A percentile compares a stretch with the other conserved stretches of the same genome.
These are phyloP conservation scores for Trichoderma endophyticum DNA, from an alignment of 2,329 filamentous ascomycete species.

Conservation along the genomic window DNA sequence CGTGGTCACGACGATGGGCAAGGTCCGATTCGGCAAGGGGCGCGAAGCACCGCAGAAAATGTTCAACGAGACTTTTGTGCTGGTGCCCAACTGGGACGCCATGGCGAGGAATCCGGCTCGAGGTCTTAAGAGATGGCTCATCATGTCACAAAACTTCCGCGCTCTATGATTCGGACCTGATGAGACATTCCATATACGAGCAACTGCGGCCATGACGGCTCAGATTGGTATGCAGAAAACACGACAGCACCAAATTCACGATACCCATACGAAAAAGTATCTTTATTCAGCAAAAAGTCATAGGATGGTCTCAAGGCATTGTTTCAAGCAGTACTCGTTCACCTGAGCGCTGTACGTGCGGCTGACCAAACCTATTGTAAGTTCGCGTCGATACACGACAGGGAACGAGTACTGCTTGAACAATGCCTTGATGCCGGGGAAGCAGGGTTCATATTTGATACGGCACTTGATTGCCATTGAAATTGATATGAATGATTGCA, in stretches of 20 bases:
- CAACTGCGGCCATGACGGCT: not conserved
- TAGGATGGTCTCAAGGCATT: not conserved
- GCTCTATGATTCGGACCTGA: constrained; percentile 37
- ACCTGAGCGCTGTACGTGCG: not conserved
- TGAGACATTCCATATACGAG: not conserved
- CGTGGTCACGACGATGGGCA: constrained; percentile 69
- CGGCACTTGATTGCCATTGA: not conserved
- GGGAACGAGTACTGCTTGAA: not conserved
- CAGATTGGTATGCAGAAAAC: not conserved
- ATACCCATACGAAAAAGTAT: not conserved
- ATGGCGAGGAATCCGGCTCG: constrained; percentile 52
- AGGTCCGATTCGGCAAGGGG: constrained; percentile 64
- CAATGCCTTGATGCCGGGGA: not conserved
- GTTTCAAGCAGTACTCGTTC: not conserved
- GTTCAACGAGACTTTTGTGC: constrained; percentile 77
- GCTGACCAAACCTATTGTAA: not conserved
- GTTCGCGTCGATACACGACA: not conserved
- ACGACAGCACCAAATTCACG: not conserved
- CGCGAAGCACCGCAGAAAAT: constrained; percentile 61
- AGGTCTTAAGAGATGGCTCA: constrained; percentile 58
- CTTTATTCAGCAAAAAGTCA: not conserved
- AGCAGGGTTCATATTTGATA: not conserved
- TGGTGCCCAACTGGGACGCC: constrained; percentile 72
- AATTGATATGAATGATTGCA: not conserved
- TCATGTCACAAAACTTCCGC: constrained; percentile 71